Base-by-base conservation (phyloP, 768 basidiomycete genomes). In the Leccinum uliginosum region DNA sequence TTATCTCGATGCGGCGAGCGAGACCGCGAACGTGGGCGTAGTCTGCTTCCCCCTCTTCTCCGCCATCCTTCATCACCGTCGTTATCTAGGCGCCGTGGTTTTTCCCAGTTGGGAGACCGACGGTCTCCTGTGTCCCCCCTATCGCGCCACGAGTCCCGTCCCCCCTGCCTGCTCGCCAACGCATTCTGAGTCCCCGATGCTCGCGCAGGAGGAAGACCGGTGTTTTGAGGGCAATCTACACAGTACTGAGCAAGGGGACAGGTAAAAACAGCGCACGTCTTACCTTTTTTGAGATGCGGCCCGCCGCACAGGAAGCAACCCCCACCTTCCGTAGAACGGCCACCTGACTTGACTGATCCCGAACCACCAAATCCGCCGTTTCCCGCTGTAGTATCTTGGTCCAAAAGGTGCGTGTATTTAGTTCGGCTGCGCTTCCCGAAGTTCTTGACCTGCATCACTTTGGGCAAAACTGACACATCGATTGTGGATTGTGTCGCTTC, bases 371-470 rank as follows among this genome's bases (percentile, higher is more conserved):
- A 87, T 0, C 88, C 87, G 29, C 84, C 87, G 49, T 67, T 75
- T 12, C 70, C 58, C 23, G 61, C 74, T 6, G 91, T 92, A 1
- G 96, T 98, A 69, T 98, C 96, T 77, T 98, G 91, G 66, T 95
- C 95, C 35, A 93, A 74, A 60, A 99, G 73, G 74, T 99, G 96
- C 15, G 97, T 98, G 65, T 98, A 98, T 75, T 99, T 95, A 29
- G 92, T 93, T 47, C 89, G 85, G 68, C 91, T 85, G 58, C 91
- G 86, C 73, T 93, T 94, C 47, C 93, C 92, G 67, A 95, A 98
- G 75, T 98, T 87, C 72, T 85, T 87, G 66, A 95, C 92, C 74
- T 98, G 97, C 95, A 98, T 96, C 56, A 97, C 89, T 74, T 91
- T 84, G 9, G 97, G 97, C 29, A 99, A 79, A 61, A 92, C 60